phyloP scores from a whole-genome alignment of 352 stramenopile genomes.

The Thalassiosira hispida region DNA sequence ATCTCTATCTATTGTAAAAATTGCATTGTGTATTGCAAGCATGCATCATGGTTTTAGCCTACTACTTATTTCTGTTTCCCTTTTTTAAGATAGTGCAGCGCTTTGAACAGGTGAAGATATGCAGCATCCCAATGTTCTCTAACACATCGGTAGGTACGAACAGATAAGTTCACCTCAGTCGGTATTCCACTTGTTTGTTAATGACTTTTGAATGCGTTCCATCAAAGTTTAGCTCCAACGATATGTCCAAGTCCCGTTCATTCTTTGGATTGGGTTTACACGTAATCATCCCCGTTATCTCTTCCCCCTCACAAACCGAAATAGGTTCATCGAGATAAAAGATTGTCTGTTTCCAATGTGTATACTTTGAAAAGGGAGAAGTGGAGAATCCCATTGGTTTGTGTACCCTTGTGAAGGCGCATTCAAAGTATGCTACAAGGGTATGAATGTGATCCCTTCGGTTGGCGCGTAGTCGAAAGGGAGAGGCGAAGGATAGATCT shows the following conservation, averaged over 20 bases:
- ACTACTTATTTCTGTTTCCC: no score
- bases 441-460: conserved; percentile 96
- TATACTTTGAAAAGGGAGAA: conserved; percentile 91
- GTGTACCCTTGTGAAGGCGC: conserved; percentile 95
- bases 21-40: no score
- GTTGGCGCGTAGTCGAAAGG: conserved; percentile 90
- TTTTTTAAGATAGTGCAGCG: no score
- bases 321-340: conserved; percentile 74
- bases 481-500: conserved; percentile 91
- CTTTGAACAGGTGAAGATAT: no score
- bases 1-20: no score
- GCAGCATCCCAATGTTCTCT: no score
- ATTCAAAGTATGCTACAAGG: conserved; percentile 98
- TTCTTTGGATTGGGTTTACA: conserved; percentile 77
- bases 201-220: conserved; percentile 56
- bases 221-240: conserved; percentile 59
- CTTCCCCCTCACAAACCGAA: conserved; percentile 68
- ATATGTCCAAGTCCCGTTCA: conserved; percentile 77
- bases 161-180: conserved; percentile 54
- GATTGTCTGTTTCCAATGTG: conserved; percentile 98
- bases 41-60: no score
- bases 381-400: conserved; percentile 97
- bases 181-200: conserved; percentile 63
- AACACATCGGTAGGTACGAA: no score
- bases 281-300: conserved; percentile 58